Percentiles rank a stretch among this genome's conserved stretches.
phyloP scores from a whole-genome alignment of 305 asterid genomes.

The Solanum hybrid region DNA sequence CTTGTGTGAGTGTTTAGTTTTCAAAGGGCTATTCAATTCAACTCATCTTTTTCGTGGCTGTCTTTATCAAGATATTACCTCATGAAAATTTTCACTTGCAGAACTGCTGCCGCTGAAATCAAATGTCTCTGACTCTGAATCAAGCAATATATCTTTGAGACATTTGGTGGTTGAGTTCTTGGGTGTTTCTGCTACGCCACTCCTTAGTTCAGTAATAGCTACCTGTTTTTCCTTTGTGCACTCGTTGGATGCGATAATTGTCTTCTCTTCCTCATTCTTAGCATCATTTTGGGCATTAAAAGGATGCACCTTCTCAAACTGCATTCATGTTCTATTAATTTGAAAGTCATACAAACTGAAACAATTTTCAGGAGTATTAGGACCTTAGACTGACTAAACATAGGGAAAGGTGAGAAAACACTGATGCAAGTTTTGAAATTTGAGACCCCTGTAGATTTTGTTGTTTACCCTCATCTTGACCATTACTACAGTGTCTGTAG shows the following conservation, averaged over 20 bases:
- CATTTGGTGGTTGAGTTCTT: conserved; percentile 38
- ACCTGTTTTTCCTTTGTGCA: conserved; percentile 6
- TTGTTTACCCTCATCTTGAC: neutral
- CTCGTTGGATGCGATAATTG: neutral
- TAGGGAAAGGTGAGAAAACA: neutral
- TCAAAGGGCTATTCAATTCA: neutral
- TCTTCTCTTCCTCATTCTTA: conserved; percentile 12
- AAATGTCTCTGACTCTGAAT: conserved; percentile 52
- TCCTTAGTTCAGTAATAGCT: conserved; percentile 15
- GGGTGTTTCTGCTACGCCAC: conserved; percentile 10
- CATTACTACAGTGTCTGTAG: neutral
- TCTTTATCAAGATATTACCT: conserved; percentile 29
- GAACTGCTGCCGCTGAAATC: conserved; percentile 29
- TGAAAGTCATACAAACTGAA: conserved; percentile 14
- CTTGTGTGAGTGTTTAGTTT: neutral
- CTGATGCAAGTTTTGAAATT: neutral
- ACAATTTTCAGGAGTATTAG: neutral
- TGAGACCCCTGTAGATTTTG: neutral
- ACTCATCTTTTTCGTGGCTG: neutral
- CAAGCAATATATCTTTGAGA: conserved; percentile 67
- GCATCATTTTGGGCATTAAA: conserved; percentile 11
- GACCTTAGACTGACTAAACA: neutral
- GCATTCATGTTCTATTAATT: conserved; percentile 17
- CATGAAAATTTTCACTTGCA: conserved; percentile 25
- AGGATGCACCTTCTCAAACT: conserved; percentile 28